These are phyloP conservation scores for Flaveria bidentis DNA, from an alignment of 129 eudicot species.

Conservation along the genomic window DNA sequence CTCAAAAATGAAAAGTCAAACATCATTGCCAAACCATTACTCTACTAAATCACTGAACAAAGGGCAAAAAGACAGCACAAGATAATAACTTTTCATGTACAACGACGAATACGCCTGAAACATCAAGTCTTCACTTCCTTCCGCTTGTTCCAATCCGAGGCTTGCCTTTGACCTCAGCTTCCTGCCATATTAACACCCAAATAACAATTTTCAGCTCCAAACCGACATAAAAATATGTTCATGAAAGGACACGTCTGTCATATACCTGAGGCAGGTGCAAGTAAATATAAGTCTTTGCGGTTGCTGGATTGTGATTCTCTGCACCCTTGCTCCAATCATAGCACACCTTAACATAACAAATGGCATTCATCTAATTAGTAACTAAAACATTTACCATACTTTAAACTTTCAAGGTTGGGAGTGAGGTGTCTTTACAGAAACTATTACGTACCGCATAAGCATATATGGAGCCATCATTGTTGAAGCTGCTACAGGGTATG, in stretches of 20 bases:
- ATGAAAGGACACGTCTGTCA: neutral
- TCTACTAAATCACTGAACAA: neutral
- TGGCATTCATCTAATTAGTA: neutral
- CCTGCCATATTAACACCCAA: constrained; percentile 43
- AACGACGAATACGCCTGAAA: neutral
- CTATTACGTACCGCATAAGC: constrained; percentile 66
- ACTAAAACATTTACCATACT: constrained; percentile 13
- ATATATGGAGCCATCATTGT: constrained; percentile 88
- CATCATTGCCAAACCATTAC: constrained; percentile 8
- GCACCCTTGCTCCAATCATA: constrained; percentile 99
- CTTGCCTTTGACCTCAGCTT: constrained; percentile 77
- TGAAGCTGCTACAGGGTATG: constrained; percentile 83
- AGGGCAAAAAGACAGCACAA: constrained; percentile 10
- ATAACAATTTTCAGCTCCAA: neutral
- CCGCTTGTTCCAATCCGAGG: constrained; percentile 60
- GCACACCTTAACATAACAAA: constrained; percentile 58
- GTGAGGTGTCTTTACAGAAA: neutral
- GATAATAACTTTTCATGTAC: constrained; percentile 26
- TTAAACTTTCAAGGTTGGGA: neutral
- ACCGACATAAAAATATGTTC: neutral
- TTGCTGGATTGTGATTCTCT: constrained; percentile 87
- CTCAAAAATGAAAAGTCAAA: constrained; percentile 2
- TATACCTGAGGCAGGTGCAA: constrained; percentile 71
- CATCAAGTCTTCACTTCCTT: constrained; percentile 45
- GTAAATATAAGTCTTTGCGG: constrained; percentile 67